Evolutionary conservation across 2,329 filamentous ascomycete species (phyloP), one percentile per base, ranked within the genome.

Genomic region (Truncatella angustata): DNA sequence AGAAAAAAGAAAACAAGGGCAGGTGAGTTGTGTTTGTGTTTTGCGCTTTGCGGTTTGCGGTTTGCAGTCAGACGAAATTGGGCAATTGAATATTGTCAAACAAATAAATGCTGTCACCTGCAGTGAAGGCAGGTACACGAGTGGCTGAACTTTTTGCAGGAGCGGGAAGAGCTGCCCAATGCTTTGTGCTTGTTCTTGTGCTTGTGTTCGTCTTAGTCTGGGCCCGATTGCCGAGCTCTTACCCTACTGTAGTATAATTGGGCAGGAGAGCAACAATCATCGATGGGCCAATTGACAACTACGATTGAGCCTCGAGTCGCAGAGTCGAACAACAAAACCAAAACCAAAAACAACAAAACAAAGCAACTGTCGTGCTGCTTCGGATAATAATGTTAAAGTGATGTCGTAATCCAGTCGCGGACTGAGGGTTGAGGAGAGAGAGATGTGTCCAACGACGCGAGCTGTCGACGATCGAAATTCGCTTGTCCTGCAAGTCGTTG

Each of bases 61-160:
- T n/a, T n/a, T n/a, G n/a, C n/a, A n/a, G n/a, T 35, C 18, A 18
- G 28, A 35, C 20, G 20, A 26, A 21, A 43, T 16, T 6, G n/a
- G 10, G 9, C 10, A 43, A n/a, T n/a, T 21, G 21, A 14, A 43
- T 23, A 43, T 20, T 43, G 40, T 21, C 12, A 16, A n/a, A n/a
- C n/a, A n/a, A n/a, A n/a, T n/a, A n/a, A n/a, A n/a, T n/a, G n/a
- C n/a, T n/a, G n/a, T n/a, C n/a, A n/a, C n/a, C n/a, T 39, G 2
- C 16, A 21, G 10, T 21, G 14, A 6, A 36, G 34, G 34, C 34
- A 36, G 24, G 45, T 36, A 49, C 34, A 34, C 45, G 32, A 37
- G 47, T 50, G 47, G 47, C 47, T 50, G 47, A 36, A 50, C 30
- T 36, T 50, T 50, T 50, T 50, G 26, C 12, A 47, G 30, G 18